phyloP scores from a whole-genome alignment of 805 yeast genomes.

The Yamadazyma philogaea region DNA sequence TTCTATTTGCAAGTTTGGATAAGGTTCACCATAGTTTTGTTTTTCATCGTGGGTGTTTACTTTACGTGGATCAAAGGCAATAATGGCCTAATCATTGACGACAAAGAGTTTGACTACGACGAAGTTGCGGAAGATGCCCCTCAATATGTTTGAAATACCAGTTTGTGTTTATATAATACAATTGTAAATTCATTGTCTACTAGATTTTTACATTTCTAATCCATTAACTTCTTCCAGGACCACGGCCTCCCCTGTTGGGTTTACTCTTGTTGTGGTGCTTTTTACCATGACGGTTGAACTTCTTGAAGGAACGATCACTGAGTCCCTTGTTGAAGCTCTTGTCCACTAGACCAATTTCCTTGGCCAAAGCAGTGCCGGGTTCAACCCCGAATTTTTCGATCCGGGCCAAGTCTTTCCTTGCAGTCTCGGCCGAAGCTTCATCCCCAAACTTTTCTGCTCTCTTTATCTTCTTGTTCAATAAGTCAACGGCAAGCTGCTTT shows the following conservation, averaged over 20 bases:
- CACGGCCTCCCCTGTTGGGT: slow-evolving; percentile 1
- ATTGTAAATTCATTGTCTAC: not conserved
- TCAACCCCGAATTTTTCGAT: slow-evolving; percentile 84
- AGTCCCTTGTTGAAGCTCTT: slow-evolving; percentile 26
- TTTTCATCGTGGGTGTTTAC: slow-evolving; percentile 18
- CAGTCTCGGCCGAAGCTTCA: slow-evolving; percentile 51
- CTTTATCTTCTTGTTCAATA: slow-evolving; percentile 60
- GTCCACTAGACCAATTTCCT: slow-evolving; percentile 58
- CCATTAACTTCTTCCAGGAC: not conserved
- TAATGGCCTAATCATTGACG: slow-evolving; percentile 26
- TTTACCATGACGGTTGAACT: slow-evolving; percentile 4
- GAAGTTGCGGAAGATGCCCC: not conserved
- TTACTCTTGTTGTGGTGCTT: not conserved
- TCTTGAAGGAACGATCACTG: slow-evolving; percentile 10
- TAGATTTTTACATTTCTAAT: not conserved
- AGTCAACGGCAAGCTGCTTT: slow-evolving; percentile 63
- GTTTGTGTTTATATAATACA: not conserved
- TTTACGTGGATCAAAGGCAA: slow-evolving; percentile 31
- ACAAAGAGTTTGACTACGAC: slow-evolving; percentile 10
- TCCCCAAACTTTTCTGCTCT: slow-evolving; percentile 79
- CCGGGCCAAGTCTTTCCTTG: slow-evolving; percentile 63
- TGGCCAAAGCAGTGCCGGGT: slow-evolving; percentile 60
- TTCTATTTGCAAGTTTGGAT: slow-evolving; percentile 12
- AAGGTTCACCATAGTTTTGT: slow-evolving; percentile 11
- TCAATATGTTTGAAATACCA: not conserved